Evolutionary conservation across 495 filamentous ascomycete species (phyloP).

Genomic region (Staphylotrichum tortipilum): DNA sequence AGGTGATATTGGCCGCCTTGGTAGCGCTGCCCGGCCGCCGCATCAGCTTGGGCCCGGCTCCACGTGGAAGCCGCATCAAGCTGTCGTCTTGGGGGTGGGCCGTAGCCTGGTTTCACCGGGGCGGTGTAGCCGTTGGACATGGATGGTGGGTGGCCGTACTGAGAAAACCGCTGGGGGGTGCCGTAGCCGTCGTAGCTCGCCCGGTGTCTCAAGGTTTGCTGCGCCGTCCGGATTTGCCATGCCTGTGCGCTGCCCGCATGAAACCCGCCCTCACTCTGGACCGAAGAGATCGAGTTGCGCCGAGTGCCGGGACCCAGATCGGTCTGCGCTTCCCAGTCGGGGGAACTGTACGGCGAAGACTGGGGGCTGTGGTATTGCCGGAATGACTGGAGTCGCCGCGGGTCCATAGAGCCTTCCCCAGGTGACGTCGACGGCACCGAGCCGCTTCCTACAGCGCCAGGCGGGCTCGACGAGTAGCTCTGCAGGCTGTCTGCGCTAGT

Average conservation of each 20-base stretch:
- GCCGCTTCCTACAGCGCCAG: neutral
- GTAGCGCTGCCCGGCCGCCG: slow-evolving; percentile 20
- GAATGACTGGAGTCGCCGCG: slow-evolving; percentile 17
- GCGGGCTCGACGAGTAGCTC: slow-evolving; percentile 16
- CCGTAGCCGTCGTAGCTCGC: slow-evolving; percentile 36
- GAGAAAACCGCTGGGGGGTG: slow-evolving; percentile 10
- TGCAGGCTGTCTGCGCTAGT: slow-evolving; percentile 29
- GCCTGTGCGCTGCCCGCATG: slow-evolving; percentile 18
- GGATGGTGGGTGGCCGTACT: slow-evolving; percentile 24
- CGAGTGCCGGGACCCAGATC: slow-evolving; percentile 26
- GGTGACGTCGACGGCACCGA: neutral
- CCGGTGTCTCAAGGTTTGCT: slow-evolving; percentile 28
- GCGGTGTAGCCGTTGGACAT: slow-evolving; percentile 33
- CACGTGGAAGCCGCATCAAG: slow-evolving; percentile 16
- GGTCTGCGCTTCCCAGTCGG: slow-evolving; percentile 25
- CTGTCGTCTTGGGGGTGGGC: slow-evolving; percentile 22
- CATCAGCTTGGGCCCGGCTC: slow-evolving; percentile 24
- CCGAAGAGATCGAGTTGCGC: slow-evolving; percentile 21
- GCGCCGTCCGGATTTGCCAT: slow-evolving; percentile 14
- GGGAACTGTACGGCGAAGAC: slow-evolving; percentile 6
- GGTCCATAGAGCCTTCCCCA: slow-evolving; percentile 12
- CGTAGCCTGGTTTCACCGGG: slow-evolving; percentile 12
- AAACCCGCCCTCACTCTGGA: slow-evolving; percentile 13
- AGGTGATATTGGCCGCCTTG: slow-evolving; percentile 25
- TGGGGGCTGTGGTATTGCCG: slow-evolving; percentile 11